Percentiles rank a stretch among this genome's conserved stretches.
Evolutionary conservation across 495 filamentous ascomycete genomes (phyloP).

Genomic region (Geopyxis carbonaria): DNA sequence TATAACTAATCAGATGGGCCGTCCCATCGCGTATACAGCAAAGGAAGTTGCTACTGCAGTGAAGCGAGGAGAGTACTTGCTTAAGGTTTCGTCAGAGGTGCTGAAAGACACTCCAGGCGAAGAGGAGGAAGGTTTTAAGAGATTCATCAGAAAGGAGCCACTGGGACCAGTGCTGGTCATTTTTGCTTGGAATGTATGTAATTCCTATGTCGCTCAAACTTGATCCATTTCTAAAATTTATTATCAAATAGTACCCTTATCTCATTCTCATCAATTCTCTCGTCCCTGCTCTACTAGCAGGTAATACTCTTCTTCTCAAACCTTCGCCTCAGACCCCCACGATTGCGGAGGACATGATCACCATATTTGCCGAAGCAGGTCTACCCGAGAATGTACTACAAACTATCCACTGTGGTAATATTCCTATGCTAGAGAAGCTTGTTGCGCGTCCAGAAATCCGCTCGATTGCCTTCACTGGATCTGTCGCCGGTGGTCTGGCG

Average conservation of each 20-base stretch:
- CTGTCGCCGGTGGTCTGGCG: conserved; percentile 64
- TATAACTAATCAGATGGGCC: conserved; percentile 84
- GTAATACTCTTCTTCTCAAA: conserved; percentile 80
- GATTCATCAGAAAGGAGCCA: conserved; percentile 72
- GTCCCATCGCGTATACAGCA: conserved; percentile 68
- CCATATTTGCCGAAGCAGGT: conserved; percentile 60
- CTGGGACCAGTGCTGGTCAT: conserved; percentile 71
- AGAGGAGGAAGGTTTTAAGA: conserved; percentile 65
- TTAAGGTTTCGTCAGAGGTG: conserved; percentile 58
- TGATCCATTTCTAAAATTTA: too few relatives aligned
- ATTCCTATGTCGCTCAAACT: too few relatives aligned
- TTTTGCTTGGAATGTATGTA: conserved; percentile 85
- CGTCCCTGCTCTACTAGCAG: conserved; percentile 70
- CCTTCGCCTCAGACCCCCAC: conserved; percentile 90
- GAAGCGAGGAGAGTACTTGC: conserved; percentile 60
- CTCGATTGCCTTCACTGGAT: conserved; percentile 83
- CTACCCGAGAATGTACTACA: conserved; percentile 67
- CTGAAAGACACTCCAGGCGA: conserved; percentile 63
- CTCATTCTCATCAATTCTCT: conserved; percentile 79
- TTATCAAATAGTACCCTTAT: conserved; percentile 58
- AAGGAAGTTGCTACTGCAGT: conserved; percentile 71
- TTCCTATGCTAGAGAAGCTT: conserved; percentile 49
- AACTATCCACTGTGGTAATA: conserved; percentile 72
- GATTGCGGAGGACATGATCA: conserved; percentile 60
- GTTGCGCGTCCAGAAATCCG: conserved; percentile 55